Evolutionary conservation across 1,139 yeast species (phyloP).

Genomic region (Blastobotrys persicus): DNA sequence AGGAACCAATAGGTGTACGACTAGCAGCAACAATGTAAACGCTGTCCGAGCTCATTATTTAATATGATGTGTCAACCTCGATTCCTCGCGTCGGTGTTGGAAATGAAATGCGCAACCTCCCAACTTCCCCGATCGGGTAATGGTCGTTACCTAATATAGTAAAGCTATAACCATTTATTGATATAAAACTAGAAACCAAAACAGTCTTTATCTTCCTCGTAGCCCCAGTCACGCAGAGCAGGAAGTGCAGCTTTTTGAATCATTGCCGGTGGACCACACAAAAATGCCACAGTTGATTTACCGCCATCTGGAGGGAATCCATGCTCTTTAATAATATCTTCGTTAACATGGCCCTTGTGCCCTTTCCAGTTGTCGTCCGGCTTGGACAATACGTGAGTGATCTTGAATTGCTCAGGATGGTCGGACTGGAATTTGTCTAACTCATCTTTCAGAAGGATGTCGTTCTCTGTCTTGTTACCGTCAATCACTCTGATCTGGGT

Average conservation of each 20-base stretch:
- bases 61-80: background rate
- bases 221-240: slow-evolving; percentile 1
- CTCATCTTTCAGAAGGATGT: background rate
- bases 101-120: too few species aligned
- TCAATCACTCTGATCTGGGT: background rate
- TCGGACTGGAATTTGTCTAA: background rate
- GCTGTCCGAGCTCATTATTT: background rate
- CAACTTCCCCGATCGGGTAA: too few species aligned
- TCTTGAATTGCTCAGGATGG: background rate
- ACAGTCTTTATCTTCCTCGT: slow-evolving; percentile 2
- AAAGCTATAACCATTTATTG: too few species aligned
- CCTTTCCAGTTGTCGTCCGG: background rate
- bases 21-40: slow-evolving; percentile 90
- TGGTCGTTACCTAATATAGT: too few species aligned
- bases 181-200: slow-evolving; percentile 2
- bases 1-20: slow-evolving; percentile 94
- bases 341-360: background rate
- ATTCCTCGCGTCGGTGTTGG: too few species aligned
- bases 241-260: slow-evolving; percentile 3
- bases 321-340: background rate
- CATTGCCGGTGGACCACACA: slow-evolving; percentile 3
- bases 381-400: slow-evolving; percentile 1
- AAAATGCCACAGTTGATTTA: background rate
- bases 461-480: slow-evolving; percentile 4
- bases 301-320: slow-evolving; percentile 4